Evolutionary conservation across 139 green algal species (phyloP).

Genomic region (Mychonastes homosphaera): DNA sequence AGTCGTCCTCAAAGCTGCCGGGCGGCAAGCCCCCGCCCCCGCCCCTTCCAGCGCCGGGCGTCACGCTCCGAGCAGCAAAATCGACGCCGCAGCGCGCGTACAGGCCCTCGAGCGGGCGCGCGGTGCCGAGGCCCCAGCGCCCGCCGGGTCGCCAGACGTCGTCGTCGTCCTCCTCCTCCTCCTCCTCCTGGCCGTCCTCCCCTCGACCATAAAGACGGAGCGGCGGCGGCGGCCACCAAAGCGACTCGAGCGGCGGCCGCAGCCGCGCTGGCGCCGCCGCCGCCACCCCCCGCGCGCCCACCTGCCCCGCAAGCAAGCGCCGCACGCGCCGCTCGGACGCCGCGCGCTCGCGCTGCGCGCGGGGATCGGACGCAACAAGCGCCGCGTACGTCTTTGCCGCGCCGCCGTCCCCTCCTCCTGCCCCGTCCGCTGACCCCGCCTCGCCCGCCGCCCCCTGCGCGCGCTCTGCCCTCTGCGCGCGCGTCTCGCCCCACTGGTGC

Average conservation of each 20-base stretch:
- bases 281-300: background rate
- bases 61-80: slow-evolving; percentile 1
- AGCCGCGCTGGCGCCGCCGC: background rate
- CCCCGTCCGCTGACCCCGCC: slow-evolving; percentile 7
- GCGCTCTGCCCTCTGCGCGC: slow-evolving; percentile 21
- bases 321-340: slow-evolving; percentile 4
- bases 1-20: too few relatives aligned
- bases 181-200: background rate
- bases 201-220: background rate
- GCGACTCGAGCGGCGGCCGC: background rate
- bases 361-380: background rate
- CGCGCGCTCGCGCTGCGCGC: background rate
- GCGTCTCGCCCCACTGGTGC: slow-evolving; percentile 68
- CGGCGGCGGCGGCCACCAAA: background rate
- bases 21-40: too few relatives aligned
- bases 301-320: too few relatives aligned
- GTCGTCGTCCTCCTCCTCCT: background rate
- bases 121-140: slow-evolving; percentile 29
- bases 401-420: background rate
- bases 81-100: slow-evolving; percentile 21
- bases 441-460: slow-evolving; percentile 19
- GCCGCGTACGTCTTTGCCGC: too few relatives aligned
- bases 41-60: too few relatives aligned
- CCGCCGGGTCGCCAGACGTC: slow-evolving; percentile 17
- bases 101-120: slow-evolving; percentile 19